phyloP scores from a whole-genome alignment of 2,329 filamentous ascomycete genomes.

The Penicillium hordei region DNA sequence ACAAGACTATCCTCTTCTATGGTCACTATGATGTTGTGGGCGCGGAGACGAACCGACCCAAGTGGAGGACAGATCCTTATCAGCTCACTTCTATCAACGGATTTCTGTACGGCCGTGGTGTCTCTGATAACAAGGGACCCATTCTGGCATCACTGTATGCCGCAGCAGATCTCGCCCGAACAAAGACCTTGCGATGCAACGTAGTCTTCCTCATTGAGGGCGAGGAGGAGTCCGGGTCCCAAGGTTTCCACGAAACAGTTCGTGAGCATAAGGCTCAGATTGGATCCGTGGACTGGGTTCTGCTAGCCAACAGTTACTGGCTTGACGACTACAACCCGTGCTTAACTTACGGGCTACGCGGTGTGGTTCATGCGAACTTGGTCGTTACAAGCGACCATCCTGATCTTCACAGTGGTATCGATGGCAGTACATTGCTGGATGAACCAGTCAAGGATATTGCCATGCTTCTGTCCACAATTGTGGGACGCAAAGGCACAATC shows the following conservation, averaged over 20 bases:
- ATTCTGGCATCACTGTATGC: constrained; percentile 93
- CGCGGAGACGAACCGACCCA: constrained; percentile 76
- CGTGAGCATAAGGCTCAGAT: constrained; percentile 78
- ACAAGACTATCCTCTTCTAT: constrained; percentile 92
- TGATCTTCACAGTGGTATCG: constrained; percentile 94
- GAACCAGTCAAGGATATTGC: constrained; percentile 92
- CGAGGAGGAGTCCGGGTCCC: constrained; percentile 91
- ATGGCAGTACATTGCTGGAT: constrained; percentile 84
- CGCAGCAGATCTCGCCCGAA: constrained; percentile 81
- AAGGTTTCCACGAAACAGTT: constrained; percentile 84
- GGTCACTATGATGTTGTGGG: constrained; percentile 97
- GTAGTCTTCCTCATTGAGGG: constrained; percentile 94
- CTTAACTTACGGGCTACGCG: constrained; percentile 88
- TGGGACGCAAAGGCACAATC: constrained; percentile 75
- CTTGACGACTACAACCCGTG: constrained; percentile 94
- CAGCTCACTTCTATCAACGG: constrained; percentile 85
- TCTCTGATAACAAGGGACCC: constrained; percentile 96
- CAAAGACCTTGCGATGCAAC: constrained; percentile 81
- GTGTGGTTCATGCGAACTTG: constrained; percentile 89
- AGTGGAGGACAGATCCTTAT: constrained; percentile 88
- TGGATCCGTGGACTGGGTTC: constrained; percentile 87
- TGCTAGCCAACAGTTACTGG: constrained; percentile 98
- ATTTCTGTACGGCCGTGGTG: constrained; percentile 92
- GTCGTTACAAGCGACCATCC: constrained; percentile 82
- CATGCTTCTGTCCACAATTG: constrained; percentile 75